Evolutionary conservation across 768 basidiomycete genomes (phyloP), one percentile per base, ranked within the genome.

Genomic region (Boletus patriciae): DNA sequence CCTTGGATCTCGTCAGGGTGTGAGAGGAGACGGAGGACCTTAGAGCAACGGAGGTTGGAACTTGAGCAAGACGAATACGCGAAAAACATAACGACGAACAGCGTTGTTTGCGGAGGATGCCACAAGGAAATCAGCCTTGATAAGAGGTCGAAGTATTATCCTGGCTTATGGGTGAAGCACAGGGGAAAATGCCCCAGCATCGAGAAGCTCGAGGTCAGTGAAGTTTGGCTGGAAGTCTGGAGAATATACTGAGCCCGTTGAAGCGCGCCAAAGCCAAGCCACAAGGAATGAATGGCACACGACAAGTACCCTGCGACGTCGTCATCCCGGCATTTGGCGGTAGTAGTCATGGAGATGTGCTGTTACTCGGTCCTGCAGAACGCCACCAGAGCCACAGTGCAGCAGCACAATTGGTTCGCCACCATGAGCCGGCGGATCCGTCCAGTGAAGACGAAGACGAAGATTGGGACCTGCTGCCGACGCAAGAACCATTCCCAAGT

Each of bases 81-180:
- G 18, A 49, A 47, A 19, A 54, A 60, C 46, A 47, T 73, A 18
- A 64, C 58, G 42, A 51, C 48, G 18, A 72, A 63, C 27, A 72
- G 64, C 37, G 73, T 74, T 4, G 50, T 58, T 4, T 74, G 73
- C 42, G 44, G 36, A 11, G 74, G 66, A 31, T 74, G 74, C 33
- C 12, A 48, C 33, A 73, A 47, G 54, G 60, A 54, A 18, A 75
- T 74, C 40, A 72, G 71, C 43, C 67, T 74, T 15, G 74, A 74
- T 45, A 72, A 70, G 51, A 52, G 73, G 42, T 72, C 67, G 3
- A 50, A 57, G 25, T 75, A 75, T 59, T 75, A 74, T 41, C 71
- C 73, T 16, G 73, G 73, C 8, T 40, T 74, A 9, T 74, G 73
- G 73, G 37, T 47, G 48, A 74, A 74, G 55, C 73, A 74, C 51